phyloP scores from a whole-genome alignment of 2,329 filamentous ascomycete species.

The Penicillium sp. region DNA sequence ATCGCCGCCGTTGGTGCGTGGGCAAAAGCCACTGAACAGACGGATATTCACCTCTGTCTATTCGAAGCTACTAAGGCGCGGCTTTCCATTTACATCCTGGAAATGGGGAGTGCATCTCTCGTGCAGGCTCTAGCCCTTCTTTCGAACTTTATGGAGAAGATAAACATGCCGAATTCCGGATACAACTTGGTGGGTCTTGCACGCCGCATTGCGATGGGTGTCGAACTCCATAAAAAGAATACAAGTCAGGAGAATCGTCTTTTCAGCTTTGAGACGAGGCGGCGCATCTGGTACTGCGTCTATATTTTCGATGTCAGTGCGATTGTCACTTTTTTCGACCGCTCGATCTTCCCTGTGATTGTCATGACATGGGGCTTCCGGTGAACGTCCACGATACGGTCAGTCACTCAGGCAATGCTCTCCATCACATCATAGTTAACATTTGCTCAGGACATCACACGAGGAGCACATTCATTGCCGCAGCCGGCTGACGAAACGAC shows the following conservation, averaged over 20 bases:
- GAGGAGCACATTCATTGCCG: constrained; percentile 20
- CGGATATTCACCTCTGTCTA: constrained; percentile 34
- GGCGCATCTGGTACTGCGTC: constrained; percentile 28
- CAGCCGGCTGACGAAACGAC: constrained; percentile 24
- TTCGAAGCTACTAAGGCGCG: constrained; percentile 39
- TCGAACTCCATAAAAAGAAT: constrained; percentile 46
- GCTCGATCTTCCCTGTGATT: constrained; percentile 37
- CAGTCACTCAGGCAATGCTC: background rate
- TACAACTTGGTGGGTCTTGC: constrained; percentile 44
- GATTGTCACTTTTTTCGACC: constrained; percentile 45
- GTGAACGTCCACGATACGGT: constrained; percentile 34
- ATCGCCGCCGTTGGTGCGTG: constrained; percentile 38
- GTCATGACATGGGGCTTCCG: constrained; percentile 37
- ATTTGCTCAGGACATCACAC: constrained; percentile 13
- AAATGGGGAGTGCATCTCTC: constrained; percentile 41
- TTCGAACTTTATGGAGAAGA: constrained; percentile 44
- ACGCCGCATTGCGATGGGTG: constrained; percentile 40
- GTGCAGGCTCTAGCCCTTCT: constrained; percentile 43
- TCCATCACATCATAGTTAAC: background rate
- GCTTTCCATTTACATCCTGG: constrained; percentile 37
- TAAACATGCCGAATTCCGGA: constrained; percentile 43
- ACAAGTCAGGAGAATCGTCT: constrained; percentile 32
- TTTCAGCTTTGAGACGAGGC: constrained; percentile 26
- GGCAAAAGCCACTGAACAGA: constrained; percentile 21
- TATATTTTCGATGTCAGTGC: constrained; percentile 43